Percentiles rank a stretch among this genome's conserved stretches.
Conservation (phyloP, 2,329 filamentous ascomycete species). For the Fusarium pininemorale region DNA sequence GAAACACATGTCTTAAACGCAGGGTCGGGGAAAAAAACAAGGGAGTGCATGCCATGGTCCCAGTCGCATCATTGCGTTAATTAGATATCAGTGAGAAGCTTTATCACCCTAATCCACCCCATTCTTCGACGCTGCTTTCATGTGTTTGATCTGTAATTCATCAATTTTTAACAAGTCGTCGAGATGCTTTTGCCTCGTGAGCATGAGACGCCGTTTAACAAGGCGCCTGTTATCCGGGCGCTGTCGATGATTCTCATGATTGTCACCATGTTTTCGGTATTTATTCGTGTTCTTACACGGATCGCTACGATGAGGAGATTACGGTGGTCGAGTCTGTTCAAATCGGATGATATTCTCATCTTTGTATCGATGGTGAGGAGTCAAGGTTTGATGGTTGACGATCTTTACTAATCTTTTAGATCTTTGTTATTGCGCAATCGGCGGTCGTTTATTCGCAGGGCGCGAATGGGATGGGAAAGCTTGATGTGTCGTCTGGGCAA, state of each 20-base stretch:
- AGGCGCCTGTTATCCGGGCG: conserved; percentile 7
- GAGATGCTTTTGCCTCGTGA: conserved; percentile 12
- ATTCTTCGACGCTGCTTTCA: neutral
- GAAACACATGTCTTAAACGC: neutral
- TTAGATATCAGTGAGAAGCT: neutral
- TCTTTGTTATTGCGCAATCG: neutral
- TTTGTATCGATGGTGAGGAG: neutral
- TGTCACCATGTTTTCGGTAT: neutral
- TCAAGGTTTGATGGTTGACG: neutral
- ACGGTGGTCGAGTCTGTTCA: neutral
- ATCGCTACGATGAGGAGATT: neutral
- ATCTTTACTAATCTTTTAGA: neutral
- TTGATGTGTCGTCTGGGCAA: neutral
- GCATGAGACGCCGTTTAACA: conserved; percentile 20
- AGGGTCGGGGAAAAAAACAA: neutral
- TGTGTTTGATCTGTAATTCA: neutral
- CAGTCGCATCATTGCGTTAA: neutral
- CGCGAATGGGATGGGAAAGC: neutral
- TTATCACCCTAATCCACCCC: conserved; percentile 5
- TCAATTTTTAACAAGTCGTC: neutral
- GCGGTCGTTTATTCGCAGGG: neutral
- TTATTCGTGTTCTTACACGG: neutral
- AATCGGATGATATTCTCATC: neutral
- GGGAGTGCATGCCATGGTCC: neutral
- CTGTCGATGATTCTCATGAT: conserved; percentile 17